Percentiles rank a stretch among this genome's conserved stretches.
These are phyloP conservation scores for Carex pumila DNA, from an alignment of 176 grass and related monocot species.

Conservation along the genomic window DNA sequence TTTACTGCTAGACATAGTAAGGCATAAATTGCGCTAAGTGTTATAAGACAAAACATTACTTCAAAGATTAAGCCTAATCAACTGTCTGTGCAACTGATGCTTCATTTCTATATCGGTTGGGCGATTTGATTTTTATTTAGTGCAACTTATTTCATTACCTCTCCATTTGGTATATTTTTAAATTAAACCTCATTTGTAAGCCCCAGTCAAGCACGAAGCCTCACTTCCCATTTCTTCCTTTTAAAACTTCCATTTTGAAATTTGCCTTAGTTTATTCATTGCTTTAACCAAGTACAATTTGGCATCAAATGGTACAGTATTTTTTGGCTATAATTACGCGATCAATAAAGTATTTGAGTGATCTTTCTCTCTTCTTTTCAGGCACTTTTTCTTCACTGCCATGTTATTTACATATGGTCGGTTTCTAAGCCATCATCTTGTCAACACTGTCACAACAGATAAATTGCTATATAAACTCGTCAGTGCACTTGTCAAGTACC, in stretches of 20 bases:
- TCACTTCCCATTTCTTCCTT: not conserved
- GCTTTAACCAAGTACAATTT: not conserved
- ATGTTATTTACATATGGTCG: slow-evolving; percentile 97
- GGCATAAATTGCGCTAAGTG: not conserved
- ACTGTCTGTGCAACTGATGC: not conserved
- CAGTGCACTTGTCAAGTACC: slow-evolving; percentile 87
- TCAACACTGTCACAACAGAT: slow-evolving; percentile 90
- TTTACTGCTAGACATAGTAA: not conserved
- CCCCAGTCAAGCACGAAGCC: not conserved
- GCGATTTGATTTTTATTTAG: not conserved
- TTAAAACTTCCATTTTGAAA: not conserved
- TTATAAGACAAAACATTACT: not conserved
- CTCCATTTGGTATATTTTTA: not conserved
- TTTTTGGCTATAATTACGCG: not conserved
- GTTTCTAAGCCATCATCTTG: slow-evolving; percentile 89
- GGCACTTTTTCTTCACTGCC: slow-evolving; percentile 99
- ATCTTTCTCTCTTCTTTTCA: slow-evolving; percentile 19
- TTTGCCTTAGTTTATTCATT: not conserved
- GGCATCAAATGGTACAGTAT: not conserved
- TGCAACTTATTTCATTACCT: not conserved
- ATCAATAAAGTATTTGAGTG: not conserved
- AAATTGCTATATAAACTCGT: slow-evolving; percentile 83
- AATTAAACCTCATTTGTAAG: not conserved
- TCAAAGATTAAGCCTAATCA: not conserved
- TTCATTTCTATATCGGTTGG: not conserved